Evolutionary conservation across 2,329 filamentous ascomycete species (phyloP).

Genomic region (Ceratocystis huliohia): DNA sequence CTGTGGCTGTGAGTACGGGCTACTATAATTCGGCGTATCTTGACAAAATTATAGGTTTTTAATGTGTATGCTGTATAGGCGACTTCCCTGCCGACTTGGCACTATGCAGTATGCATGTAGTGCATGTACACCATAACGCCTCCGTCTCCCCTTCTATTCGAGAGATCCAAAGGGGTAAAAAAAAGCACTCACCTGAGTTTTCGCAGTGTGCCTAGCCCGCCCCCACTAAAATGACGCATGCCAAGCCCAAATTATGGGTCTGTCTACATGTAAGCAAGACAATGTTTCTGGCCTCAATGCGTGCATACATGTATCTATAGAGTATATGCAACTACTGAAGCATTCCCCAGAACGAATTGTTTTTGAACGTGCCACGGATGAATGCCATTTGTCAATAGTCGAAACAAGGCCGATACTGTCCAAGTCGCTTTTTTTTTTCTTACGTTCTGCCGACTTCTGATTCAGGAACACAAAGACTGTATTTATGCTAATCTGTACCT

Average conservation of each 20-base stretch:
- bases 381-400: background rate
- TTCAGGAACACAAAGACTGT: background rate
- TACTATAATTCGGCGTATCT: background rate
- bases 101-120: too few species aligned
- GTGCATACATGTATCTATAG: background rate
- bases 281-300: conserved; percentile 2
- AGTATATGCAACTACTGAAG: background rate
- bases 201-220: background rate
- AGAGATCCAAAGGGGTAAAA: background rate
- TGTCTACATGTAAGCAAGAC: background rate
- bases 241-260: background rate
- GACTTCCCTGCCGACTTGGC: too few species aligned
- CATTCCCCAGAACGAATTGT: background rate
- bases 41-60: too few species aligned
- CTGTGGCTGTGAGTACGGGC: background rate
- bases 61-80: too few species aligned
- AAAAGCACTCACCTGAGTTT: conserved; percentile 2
- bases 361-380: background rate
- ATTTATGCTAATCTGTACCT: background rate
- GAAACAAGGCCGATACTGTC: background rate
- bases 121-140: too few species aligned
- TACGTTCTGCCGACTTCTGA: background rate
- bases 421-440: background rate
- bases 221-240: conserved; percentile 5
- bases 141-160: too few species aligned